Evolutionary conservation across 2,329 filamentous ascomycete genomes (phyloP), one percentile per base, ranked within the genome.

Genomic region (Rhynchosporium agropyri): DNA sequence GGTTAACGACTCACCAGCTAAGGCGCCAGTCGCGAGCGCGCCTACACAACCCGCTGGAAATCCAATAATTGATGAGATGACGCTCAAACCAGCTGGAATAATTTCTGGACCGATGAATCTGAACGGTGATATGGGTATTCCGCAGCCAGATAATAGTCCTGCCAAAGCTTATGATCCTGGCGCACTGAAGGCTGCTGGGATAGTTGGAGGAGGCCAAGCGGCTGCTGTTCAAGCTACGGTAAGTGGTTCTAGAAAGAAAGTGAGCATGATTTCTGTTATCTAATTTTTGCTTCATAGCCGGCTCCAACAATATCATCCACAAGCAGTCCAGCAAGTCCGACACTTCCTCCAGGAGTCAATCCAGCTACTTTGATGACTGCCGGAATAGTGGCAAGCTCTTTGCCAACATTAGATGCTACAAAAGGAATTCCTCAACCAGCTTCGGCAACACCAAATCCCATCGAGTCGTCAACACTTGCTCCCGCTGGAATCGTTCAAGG

Each of bases 101-200:
- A 54, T 54, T 54, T 33, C 51, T 54, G 51, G 51, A 40, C 28
- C 51, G 40, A 54, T 54, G 51, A 54, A 54, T 1, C 33, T 54
- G 51, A 54, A 54, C 26, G 51, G 13, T 28, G 51, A n/a, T 20
- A 10, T 5, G 5, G 51, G 51, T 12, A 54, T 54, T 15, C 51
- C 51, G 38, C 51, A 54, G 13, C 51, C 51, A 40, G 20, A 40
- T 7, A 26, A 13, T 13, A 26, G n/a, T 1, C 51, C 51, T 28
- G 7, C 36, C 3, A 33, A 33, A 42, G n/a, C 33, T 10, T 13
- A 40, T 20, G 40, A 54, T 26, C 40, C 51, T 6, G 51, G n/a
- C 20, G 38, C 33, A 29, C 51, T 54, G 3, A 36, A 20, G 7
- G 20, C 26, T 9, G 51, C 51, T 29, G 51, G 51, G 40, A 54